Evolutionary conservation across 2,329 filamentous ascomycete genomes (phyloP).

Genomic region (Sporothrix dimorphospora): DNA sequence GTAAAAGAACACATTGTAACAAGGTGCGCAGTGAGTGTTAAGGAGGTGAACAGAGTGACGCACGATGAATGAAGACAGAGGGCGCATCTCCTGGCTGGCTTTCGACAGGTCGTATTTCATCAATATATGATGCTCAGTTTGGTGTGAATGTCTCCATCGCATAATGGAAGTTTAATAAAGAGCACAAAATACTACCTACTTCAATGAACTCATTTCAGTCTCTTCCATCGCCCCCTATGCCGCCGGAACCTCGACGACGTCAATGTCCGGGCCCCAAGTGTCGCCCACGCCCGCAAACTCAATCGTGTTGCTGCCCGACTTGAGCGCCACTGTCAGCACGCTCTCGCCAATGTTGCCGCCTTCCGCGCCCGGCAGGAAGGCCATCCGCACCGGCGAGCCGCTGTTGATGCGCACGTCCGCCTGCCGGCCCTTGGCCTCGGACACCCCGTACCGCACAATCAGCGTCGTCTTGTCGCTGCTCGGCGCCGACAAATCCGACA

Average conservation of each 20-base stretch:
- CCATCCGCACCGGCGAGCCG: constrained; percentile 48
- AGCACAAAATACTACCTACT: not conserved
- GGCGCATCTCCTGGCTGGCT: not conserved
- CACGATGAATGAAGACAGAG: too few species aligned
- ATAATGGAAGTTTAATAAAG: not conserved
- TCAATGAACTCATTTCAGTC: not conserved
- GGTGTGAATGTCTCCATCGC: not conserved
- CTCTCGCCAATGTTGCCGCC: constrained; percentile 51
- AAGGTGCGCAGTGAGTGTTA: too few species aligned
- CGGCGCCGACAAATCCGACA: constrained; percentile 41
- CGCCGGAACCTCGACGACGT: constrained; percentile 54
- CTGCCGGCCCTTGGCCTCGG: constrained; percentile 55
- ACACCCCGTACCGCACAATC: constrained; percentile 60
- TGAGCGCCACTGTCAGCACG: constrained; percentile 52
- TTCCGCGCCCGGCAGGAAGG: constrained; percentile 57
- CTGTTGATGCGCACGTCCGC: constrained; percentile 62
- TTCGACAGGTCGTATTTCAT: not conserved
- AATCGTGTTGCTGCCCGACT: constrained; percentile 54
- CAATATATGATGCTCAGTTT: not conserved
- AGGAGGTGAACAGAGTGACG: not conserved
- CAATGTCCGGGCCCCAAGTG: constrained; percentile 55
- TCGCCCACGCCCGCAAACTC: constrained; percentile 48
- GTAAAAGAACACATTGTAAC: too few species aligned
- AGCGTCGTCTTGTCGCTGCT: constrained; percentile 52
- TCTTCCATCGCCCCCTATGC: not conserved